These are phyloP conservation scores for Skeletonema menzelii DNA, from an alignment of 108 stramenopile species.

Conservation along the genomic window DNA sequence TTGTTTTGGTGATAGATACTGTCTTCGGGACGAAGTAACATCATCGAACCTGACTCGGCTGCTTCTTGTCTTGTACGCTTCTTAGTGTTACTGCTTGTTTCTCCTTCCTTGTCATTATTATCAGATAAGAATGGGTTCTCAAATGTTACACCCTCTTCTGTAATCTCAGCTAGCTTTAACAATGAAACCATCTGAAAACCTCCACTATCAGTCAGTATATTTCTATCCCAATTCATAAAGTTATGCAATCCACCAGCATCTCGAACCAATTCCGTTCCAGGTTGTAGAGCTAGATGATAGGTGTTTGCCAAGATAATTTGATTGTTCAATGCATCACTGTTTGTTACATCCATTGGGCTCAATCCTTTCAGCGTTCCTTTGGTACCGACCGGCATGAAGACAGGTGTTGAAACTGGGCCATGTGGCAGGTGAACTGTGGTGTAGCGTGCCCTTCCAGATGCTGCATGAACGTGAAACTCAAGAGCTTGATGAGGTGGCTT, in stretches of 20 bases:
- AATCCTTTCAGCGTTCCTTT: conserved; percentile 96
- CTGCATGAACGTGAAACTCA: conserved; percentile 70
- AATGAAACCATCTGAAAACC: conserved; percentile 99
- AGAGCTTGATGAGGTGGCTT: conserved; percentile 51
- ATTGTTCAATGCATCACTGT: conserved; percentile 56
- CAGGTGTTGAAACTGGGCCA: conserved; percentile 88
- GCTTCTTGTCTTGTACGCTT: conserved; percentile 3
- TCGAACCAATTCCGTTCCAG: conserved; percentile 82
- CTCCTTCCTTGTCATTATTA: conserved; percentile 4
- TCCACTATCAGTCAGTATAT: conserved; percentile 93
- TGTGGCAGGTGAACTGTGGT: conserved; percentile 75
- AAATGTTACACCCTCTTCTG: conserved; percentile 96
- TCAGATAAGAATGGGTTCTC: conserved; percentile 70
- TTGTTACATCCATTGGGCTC: conserved; percentile 69
- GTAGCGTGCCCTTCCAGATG: conserved; percentile 70
- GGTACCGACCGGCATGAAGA: conserved; percentile 99
- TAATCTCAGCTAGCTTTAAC: conserved; percentile 89
- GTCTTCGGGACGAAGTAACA: conserved; percentile 95
- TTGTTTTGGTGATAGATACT: conserved; percentile 91
- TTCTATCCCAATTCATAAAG: conserved; percentile 86
- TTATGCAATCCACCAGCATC: conserved; percentile 88
- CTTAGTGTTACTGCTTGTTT: conserved; percentile 3
- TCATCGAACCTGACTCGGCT: conserved; percentile 41
- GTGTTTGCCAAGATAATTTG: conserved; percentile 96
- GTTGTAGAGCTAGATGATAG: conserved; percentile 95